Percentiles rank a stretch among this genome's conserved stretches.
Conservation (phyloP, 1,284 basidiomycete species). For the Leccinum proliferum region DNA sequence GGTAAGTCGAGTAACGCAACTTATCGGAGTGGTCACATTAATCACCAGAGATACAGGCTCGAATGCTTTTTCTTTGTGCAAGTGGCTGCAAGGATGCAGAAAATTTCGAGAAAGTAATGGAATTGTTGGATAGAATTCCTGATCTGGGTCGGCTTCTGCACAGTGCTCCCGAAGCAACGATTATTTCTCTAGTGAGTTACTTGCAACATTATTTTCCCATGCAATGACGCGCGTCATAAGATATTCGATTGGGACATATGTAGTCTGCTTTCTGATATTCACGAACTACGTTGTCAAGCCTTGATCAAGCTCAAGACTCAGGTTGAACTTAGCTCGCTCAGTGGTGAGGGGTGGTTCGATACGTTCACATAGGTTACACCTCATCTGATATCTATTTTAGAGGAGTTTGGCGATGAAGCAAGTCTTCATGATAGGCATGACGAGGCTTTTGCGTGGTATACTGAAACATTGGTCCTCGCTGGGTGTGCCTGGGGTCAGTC, state of each 20-base stretch:
- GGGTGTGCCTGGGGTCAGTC: conserved; percentile 1
- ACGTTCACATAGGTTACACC: not conserved
- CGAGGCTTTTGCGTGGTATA: conserved; percentile 6
- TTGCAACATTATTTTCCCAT: not conserved
- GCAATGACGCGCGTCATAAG: conserved; percentile 3
- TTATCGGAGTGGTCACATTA: not conserved
- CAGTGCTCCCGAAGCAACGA: not conserved
- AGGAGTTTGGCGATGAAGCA: conserved; percentile 3
- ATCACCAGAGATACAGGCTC: not conserved
- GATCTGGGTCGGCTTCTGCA: conserved; percentile 8
- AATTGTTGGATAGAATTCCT: not conserved
- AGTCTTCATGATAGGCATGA: not conserved
- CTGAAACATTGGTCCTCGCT: conserved; percentile 4
- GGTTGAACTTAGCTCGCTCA: not conserved
- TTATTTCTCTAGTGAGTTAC: not conserved
- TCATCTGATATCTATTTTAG: not conserved
- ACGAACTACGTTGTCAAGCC: conserved; percentile 6
- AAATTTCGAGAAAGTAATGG: not conserved
- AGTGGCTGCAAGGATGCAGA: not conserved
- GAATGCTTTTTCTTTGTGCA: not conserved
- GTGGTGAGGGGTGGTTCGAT: not conserved
- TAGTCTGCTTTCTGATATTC: conserved; percentile 4
- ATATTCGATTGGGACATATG: conserved; percentile 7
- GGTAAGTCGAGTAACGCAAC: not conserved
- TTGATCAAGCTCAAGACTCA: not conserved